Evolutionary conservation across 106 monocot species (phyloP), one percentile per base, ranked within the genome.

Genomic region (Ottelia alismoides): DNA sequence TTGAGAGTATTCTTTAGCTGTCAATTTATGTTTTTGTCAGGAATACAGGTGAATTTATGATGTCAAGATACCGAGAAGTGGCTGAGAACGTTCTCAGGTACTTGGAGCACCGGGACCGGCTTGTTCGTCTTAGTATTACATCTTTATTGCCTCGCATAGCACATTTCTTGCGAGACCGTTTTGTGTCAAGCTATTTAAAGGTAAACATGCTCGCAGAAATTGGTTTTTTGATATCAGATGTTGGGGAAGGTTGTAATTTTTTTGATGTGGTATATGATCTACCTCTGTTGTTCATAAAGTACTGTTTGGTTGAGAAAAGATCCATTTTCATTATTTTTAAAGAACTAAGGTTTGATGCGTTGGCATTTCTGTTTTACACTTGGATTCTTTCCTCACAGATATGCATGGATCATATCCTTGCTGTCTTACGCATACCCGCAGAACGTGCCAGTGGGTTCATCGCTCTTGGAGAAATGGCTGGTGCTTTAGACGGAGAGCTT

Each of bases 1-100:
- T n/a, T n/a, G n/a, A n/a, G n/a, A n/a, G n/a, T n/a, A n/a, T n/a
- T n/a, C n/a, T n/a, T n/a, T n/a, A n/a, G n/a, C n/a, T n/a, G n/a
- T n/a, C n/a, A n/a, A n/a, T n/a, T n/a, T n/a, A n/a, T n/a, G n/a
- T n/a, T 67, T 25, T 7, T 53, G 56, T 28, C 74, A 96, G 94
- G 76, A 96, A 96, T 62, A 89, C 94, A 18, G 94, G 94, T 18
- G 94, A 96, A 65, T 96, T 96, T 74, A 96, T 96, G 94, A 96
- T 96, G 94, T 96, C 94, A 16, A 88, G 94, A 57, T 96, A 89
- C 63, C 81, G 94, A 74, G 94, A 96, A 68, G 94, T 96, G 27
- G 94, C 88, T 20, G 94, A 96, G 71, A 96, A 89, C 68, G 84
- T 96, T 64, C 76, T 88, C 22, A 89, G 81, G 21, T 96, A 89